These are phyloP conservation scores for Stentor coeruleus DNA, from an alignment of 73 alveolate genomes.

Conservation along the genomic window DNA sequence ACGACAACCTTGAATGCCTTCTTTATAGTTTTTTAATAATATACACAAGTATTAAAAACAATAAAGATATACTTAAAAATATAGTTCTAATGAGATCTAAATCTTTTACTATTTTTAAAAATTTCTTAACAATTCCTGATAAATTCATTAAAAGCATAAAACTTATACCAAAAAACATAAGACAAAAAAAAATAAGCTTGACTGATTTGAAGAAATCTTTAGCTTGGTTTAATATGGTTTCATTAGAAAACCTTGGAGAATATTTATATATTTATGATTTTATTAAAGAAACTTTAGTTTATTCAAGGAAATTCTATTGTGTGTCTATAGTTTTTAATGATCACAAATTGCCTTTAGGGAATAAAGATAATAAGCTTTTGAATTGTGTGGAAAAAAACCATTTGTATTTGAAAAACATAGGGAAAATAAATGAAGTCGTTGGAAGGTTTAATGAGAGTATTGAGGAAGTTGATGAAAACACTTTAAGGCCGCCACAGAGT, in stretches of 20 bases:
- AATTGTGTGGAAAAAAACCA: no score
- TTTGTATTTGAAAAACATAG: no score
- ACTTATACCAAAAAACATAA: not conserved
- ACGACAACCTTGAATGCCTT: not conserved
- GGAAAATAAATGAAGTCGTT: no score
- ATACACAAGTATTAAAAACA: not conserved
- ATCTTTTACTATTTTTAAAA: no score
- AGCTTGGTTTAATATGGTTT: not conserved
- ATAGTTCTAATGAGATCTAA: not conserved
- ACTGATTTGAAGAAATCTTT: not conserved
- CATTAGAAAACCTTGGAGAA: not conserved
- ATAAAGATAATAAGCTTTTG: no score
- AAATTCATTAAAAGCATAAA: no score
- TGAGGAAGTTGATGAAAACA: no score
- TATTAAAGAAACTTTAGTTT: not conserved
- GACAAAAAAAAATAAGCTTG: not conserved
- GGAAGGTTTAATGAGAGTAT: no score
- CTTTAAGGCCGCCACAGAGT: no score
- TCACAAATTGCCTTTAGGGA: no score
- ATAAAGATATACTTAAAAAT: no score
- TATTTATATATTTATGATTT: not conserved
- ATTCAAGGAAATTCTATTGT: not conserved
- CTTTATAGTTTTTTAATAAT: not conserved
- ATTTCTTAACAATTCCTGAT: not conserved
- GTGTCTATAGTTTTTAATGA: not conserved